Conservation (phyloP, 2,329 filamentous ascomycete genomes). For the Colletotrichum tanaceti region DNA sequence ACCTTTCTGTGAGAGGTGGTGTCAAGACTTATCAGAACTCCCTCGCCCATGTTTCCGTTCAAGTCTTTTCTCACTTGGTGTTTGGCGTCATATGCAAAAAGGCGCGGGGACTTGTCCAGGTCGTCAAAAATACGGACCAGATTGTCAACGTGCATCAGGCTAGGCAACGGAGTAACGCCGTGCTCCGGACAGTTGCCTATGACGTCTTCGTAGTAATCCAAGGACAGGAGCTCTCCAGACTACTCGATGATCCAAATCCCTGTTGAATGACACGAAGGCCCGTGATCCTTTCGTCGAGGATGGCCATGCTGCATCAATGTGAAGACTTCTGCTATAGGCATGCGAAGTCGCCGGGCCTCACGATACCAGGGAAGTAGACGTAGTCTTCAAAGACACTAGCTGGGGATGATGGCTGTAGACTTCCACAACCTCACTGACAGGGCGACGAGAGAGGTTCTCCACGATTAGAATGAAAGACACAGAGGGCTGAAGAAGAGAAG, state of each 20-base stretch:
- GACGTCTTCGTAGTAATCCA: conserved; percentile 66
- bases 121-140: conserved; percentile 47
- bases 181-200: conserved; percentile 62
- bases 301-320: conserved; percentile 54
- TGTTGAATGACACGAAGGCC: conserved; percentile 64
- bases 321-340: no score
- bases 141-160: conserved; percentile 61
- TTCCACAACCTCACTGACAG: conserved; percentile 67
- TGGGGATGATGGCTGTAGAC: conserved; percentile 68
- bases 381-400: conserved; percentile 72
- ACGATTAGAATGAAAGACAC: conserved; percentile 82
- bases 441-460: conserved; percentile 71
- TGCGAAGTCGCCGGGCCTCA: conserved; percentile 50
- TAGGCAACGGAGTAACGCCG: conserved; percentile 61
- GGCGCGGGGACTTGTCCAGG: conserved; percentile 54
- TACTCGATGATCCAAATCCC: conserved; percentile 53
- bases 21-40: no score
- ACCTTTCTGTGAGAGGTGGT: no score
- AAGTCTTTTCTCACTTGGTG: no score
- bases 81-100: no score
- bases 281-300: conserved; percentile 61
- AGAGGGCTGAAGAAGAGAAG: conserved; percentile 69
- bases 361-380: conserved; percentile 72
- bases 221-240: conserved; percentile 35
- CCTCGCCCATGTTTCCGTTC: no score